These are phyloP conservation scores for Solanum sitiens DNA, from an alignment of 257 asterid genomes.

Conservation along the genomic window DNA sequence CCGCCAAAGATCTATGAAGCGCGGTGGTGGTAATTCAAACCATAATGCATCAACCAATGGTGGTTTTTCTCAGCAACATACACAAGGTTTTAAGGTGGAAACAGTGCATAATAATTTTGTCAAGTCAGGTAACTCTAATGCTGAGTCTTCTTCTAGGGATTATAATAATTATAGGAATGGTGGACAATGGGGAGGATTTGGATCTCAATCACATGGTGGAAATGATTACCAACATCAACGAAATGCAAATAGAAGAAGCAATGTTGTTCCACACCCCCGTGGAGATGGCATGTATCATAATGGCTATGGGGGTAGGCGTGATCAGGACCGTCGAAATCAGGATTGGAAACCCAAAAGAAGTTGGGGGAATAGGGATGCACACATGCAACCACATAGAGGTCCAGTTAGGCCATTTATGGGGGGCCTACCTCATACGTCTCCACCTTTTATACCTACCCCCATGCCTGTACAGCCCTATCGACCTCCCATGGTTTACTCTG, in stretches of 20 bases:
- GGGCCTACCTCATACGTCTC: conserved; percentile 30
- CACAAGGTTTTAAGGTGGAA: conserved; percentile 24
- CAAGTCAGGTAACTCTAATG: conserved; percentile 17
- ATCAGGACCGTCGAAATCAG: conserved; percentile 49
- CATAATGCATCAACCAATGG: conserved; percentile 23
- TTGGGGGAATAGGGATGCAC: conserved; percentile 48
- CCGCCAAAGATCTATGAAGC: conserved; percentile 50
- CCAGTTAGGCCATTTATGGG: conserved; percentile 43
- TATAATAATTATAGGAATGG: conserved; percentile 27
- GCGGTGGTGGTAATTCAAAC: conserved; percentile 28
- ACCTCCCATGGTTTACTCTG: conserved; percentile 43
- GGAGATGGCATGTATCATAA: conserved; percentile 50
- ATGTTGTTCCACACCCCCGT: conserved; percentile 41
- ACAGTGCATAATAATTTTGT: conserved; percentile 12
- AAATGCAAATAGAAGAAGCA: conserved; percentile 44
- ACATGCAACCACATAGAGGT: conserved; percentile 37
- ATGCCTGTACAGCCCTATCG: conserved; percentile 31
- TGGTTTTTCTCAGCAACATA: conserved; percentile 24
- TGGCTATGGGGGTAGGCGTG: conserved; percentile 51
- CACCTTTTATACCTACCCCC: conserved; percentile 30
- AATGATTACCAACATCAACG: conserved; percentile 48
- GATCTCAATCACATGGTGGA: conserved; percentile 30
- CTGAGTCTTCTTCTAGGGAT: conserved; percentile 35
- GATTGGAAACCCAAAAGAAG: conserved; percentile 40
- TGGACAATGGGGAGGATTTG: conserved; percentile 43